A percentile compares a stretch with the other conserved stretches of the same genome.
phyloP scores from a whole-genome alignment of 2,329 filamentous ascomycete genomes.

The Penicillium sp. region DNA sequence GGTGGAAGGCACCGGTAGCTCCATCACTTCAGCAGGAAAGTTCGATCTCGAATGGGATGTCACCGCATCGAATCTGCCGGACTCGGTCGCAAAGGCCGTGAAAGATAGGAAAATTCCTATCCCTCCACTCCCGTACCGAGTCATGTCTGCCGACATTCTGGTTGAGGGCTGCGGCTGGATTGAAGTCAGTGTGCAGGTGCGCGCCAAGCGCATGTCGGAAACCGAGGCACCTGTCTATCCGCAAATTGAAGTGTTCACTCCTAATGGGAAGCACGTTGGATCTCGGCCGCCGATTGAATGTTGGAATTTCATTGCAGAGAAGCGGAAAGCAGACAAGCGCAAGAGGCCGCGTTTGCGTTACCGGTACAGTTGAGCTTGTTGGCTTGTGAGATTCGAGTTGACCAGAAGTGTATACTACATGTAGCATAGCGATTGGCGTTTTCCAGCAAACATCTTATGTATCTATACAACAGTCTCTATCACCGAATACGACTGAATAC shows the following conservation, averaged over 20 bases:
- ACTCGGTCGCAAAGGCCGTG: slow-evolving; percentile 63
- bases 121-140: slow-evolving; percentile 64
- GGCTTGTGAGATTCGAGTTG: background rate
- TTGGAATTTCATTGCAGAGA: slow-evolving; percentile 33
- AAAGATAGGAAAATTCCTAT: slow-evolving; percentile 55
- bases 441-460: background rate
- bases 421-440: slow-evolving; percentile 23
- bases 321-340: slow-evolving; percentile 29
- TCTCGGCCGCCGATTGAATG: slow-evolving; percentile 31
- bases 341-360: slow-evolving; percentile 21
- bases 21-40: slow-evolving; percentile 65
- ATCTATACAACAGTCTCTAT: slow-evolving; percentile 4
- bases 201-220: slow-evolving; percentile 47
- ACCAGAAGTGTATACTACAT: slow-evolving; percentile 13
- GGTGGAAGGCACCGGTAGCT: slow-evolving; percentile 53
- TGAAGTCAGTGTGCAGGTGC: slow-evolving; percentile 77
- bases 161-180: slow-evolving; percentile 94
- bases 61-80: slow-evolving; percentile 71
- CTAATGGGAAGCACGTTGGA: slow-evolving; percentile 74
- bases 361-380: slow-evolving; percentile 10
- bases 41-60: slow-evolving; percentile 77
- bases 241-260: slow-evolving; percentile 76
- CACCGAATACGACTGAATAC: background rate
- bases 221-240: slow-evolving; percentile 43
- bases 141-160: slow-evolving; percentile 77